Base-by-base conservation (phyloP, 768 basidiomycete species). In the Russula earlei region DNA sequence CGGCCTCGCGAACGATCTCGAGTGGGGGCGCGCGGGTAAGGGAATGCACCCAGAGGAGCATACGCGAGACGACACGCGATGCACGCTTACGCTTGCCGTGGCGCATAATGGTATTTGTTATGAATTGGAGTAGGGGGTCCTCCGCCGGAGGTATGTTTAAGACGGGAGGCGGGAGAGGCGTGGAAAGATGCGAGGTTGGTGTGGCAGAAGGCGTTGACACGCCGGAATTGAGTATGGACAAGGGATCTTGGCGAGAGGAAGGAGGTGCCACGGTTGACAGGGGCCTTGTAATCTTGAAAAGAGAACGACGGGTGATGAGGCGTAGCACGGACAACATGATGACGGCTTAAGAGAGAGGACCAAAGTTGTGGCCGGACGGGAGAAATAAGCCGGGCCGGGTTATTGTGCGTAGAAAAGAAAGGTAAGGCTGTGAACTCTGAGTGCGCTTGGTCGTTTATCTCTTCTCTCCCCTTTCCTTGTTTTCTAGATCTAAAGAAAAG, bases 1-100 rank as follows among this genome's bases (percentile, higher is more conserved):
- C 71, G 0, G 92, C 93, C 64, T 83, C 69, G 37, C 83, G 82
- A 4, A 96, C 71, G 60, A 95, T 79, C 17, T 88, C 88, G 33
- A 91, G 72, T 0, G 92, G 87, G n/a, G 84, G 81, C 7, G 82
- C 78, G 52, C 83, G 77, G 15, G 91, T 94, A 55, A 85, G 72
- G 10, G 82, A 75, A 67, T 86, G 85, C 38, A 94, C 79, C 64
- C 83, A 74, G 17, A 82, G 68, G n/a, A 91, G 80, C 62, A 79
- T 83, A n/a, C 74, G 68, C 2, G 82, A 77, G 42, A 83, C 76
- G 40, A 72, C 71, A 31, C 75, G 76, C 0, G 79, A 70, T 0
- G 87, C 85, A 20, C 75, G 73, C 9, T 85, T 75, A 55, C 83
- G 79, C 54, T 82, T 75, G 31, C 91, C 91, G 66, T 85, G 70